These are phyloP conservation scores for Pichia sorboxylosa DNA, from an alignment of 1,139 yeast species.

Conservation along the genomic window DNA sequence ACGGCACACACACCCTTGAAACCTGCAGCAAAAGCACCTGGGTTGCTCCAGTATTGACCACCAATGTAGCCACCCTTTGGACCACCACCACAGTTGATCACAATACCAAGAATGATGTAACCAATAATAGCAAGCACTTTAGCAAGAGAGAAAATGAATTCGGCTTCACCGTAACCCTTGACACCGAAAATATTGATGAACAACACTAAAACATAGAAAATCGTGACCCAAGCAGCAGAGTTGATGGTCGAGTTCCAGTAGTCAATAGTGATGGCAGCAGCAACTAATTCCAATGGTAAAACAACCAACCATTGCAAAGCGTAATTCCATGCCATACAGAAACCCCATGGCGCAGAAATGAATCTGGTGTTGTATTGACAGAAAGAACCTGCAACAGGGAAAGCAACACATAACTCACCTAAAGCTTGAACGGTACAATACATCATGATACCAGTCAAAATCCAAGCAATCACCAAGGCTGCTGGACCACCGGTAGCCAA, in stretches of 20 bases:
- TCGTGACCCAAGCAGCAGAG: constrained; percentile 63
- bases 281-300: constrained; percentile 73
- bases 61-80: constrained; percentile 49
- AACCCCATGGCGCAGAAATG: constrained; percentile 61
- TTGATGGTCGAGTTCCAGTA: constrained; percentile 70
- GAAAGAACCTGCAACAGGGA: constrained; percentile 64
- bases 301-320: constrained; percentile 86
- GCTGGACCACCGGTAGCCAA: constrained; percentile 54
- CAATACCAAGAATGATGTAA: constrained; percentile 36
- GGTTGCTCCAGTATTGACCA: constrained; percentile 84
- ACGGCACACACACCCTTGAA: constrained; percentile 52
- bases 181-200: constrained; percentile 49
- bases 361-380: constrained; percentile 47
- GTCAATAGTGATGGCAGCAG: constrained; percentile 63
- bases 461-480: constrained; percentile 48
- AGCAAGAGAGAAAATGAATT: constrained; percentile 55
- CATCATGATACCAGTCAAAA: constrained; percentile 55
- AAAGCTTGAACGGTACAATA: constrained; percentile 57
- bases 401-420: constrained; percentile 72
- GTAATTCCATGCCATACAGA: constrained; percentile 72
- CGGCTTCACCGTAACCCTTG: constrained; percentile 52
- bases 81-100: constrained; percentile 39
- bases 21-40: constrained; percentile 73
- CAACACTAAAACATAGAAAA: constrained; percentile 49
- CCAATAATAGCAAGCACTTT: constrained; percentile 44